Evolutionary conservation across 2,329 filamentous ascomycete species (phyloP), one percentile per base, ranked within the genome.

Genomic region (Fusarium sp.): DNA sequence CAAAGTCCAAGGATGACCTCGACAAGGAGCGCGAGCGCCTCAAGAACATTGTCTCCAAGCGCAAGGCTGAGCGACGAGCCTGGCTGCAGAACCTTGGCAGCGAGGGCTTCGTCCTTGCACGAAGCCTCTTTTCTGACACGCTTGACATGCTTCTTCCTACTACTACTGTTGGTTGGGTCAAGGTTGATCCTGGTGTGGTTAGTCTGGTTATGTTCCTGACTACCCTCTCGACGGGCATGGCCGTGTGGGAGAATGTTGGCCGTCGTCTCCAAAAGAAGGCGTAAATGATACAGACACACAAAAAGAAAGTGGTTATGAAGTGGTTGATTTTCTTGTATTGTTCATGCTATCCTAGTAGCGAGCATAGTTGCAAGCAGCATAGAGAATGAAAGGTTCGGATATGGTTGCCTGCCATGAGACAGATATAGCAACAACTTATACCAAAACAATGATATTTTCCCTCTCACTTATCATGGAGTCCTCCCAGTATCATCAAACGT

Each of bases 61-160:
- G 79, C 46, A 82, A 81, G 74, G 73, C 80, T 62, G 81, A 82
- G 22, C 80, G 80, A 60, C 75, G 75, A 51, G 73, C 66, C 6
- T 78, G 76, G 81, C 77, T 78, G 36, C 77, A 69, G 49, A 78
- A 82, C 57, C 70, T 81, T 12, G 72, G 73, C 44, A 75, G 66
- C 12, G 77, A 82, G 65, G 78, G 81, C 2, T 74, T 63, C 22
- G 79, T 75, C 2, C 77, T 91, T 3, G 74, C 83, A 31, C 86
- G 87, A 16, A 84, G 85, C 58, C 79, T 92, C 7, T 68, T 90
- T 2, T 85, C 89, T 2, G 90, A 93, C 76, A 73, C 82, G 8
- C 85, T 92, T 59, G 92, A 94, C 78, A 78, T 93, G 55, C 77
- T 91, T 5, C 83, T 93, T 35, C 92, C 93, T 0, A 89, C 88